These are phyloP conservation scores for Silene latifolia DNA, from an alignment of 148 eudicot species.

Conservation along the genomic window DNA sequence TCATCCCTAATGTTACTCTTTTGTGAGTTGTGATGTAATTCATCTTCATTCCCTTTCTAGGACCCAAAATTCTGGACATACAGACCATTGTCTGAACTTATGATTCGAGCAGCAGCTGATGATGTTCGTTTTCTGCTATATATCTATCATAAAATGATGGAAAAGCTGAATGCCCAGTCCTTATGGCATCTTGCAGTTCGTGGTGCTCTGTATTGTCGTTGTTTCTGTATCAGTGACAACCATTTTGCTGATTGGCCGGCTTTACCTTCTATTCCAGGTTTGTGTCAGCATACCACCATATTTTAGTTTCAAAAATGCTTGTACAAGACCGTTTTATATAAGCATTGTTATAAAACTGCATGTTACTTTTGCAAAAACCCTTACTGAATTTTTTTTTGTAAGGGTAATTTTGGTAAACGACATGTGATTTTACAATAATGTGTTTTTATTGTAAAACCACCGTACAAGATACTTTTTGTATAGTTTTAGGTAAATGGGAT, in stretches of 20 bases:
- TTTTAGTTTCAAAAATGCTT: background rate
- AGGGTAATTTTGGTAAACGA: background rate
- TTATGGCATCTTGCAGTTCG: conserved; percentile 85
- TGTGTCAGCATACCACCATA: background rate
- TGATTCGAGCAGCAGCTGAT: conserved; percentile 93
- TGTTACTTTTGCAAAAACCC: background rate
- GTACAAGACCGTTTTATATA: background rate
- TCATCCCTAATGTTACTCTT: background rate
- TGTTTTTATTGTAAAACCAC: no score
- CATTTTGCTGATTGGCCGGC: conserved; percentile 79
- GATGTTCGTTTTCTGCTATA: conserved; percentile 89
- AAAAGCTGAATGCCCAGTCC: conserved; percentile 61
- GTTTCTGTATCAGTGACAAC: conserved; percentile 64
- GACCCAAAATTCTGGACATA: conserved; percentile 81
- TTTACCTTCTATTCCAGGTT: conserved; percentile 81
- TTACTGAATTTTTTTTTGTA: no score
- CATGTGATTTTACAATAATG: background rate
- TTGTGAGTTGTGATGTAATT: conserved; percentile 1
- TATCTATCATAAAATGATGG: conserved; percentile 83
- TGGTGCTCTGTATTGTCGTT: conserved; percentile 87
- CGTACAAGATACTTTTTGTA: background rate
- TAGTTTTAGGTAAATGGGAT: background rate
- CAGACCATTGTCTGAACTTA: conserved; percentile 80
- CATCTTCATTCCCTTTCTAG: conserved; percentile 35
- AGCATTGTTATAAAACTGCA: background rate